Percentiles rank a stretch among this genome's conserved stretches.
Conservation (phyloP, 768 basidiomycete species). For the Dentipellis fragilis region DNA sequence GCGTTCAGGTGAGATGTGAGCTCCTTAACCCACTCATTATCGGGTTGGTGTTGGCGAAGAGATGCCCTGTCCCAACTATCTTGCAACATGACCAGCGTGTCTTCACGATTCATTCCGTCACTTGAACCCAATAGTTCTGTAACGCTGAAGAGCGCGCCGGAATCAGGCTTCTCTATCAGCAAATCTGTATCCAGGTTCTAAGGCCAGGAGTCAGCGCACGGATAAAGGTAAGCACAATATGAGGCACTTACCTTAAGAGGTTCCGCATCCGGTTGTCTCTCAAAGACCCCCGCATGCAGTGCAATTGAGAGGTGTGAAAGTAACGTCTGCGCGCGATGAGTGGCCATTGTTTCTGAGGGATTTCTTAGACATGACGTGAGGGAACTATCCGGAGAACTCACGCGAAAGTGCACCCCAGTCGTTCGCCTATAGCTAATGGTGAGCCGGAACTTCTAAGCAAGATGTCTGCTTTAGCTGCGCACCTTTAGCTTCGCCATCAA, state of each 20-base stretch:
- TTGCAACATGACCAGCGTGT: conserved; percentile 15
- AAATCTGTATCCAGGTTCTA: conserved; percentile 46
- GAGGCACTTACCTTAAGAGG: conserved; percentile 35
- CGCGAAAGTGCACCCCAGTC: conserved; percentile 60
- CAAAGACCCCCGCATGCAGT: conserved; percentile 35
- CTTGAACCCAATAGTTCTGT: conserved; percentile 2
- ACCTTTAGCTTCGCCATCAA: conserved; percentile 64
- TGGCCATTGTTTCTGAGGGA: conserved; percentile 33
- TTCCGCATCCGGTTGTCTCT: conserved; percentile 35
- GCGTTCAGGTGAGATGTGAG: conserved; percentile 29
- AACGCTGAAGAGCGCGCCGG: conserved; percentile 27
- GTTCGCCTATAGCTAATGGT: conserved; percentile 32
- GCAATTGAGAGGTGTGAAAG: conserved; percentile 34
- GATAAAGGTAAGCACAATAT: neutral
- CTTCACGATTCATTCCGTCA: conserved; percentile 17
- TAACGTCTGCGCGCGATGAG: conserved; percentile 32
- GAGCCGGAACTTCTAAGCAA: no score
- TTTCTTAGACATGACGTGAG: neutral
- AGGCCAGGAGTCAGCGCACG: neutral
- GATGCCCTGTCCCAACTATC: conserved; percentile 22
- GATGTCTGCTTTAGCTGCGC: neutral
- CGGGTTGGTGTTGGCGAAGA: conserved; percentile 25
- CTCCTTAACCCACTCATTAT: conserved; percentile 31
- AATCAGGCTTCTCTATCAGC: conserved; percentile 28
- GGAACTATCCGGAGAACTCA: conserved; percentile 20